Evolutionary conservation across 2,329 filamentous ascomycete species (phyloP).

Genomic region (Ascochyta koolunga): DNA sequence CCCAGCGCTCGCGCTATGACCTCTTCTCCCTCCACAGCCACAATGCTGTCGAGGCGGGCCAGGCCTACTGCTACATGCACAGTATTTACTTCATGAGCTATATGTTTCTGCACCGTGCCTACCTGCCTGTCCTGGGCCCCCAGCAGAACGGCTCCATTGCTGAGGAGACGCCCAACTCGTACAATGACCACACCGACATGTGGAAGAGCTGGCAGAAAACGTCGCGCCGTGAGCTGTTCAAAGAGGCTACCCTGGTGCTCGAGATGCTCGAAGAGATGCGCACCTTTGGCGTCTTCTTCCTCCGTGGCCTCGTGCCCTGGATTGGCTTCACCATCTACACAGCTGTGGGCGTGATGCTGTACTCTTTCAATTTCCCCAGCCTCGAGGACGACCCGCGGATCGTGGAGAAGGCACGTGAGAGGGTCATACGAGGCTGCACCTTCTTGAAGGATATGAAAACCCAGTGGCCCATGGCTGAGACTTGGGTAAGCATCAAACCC

Average conservation of each 20-base stretch:
- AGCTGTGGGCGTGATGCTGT: constrained; percentile 49
- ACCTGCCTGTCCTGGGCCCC: constrained; percentile 47
- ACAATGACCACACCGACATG: constrained; percentile 39
- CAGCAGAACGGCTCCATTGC: constrained; percentile 31
- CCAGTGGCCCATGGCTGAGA: constrained; percentile 51
- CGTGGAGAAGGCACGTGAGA: constrained; percentile 39
- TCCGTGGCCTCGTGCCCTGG: constrained; percentile 50
- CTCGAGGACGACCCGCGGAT: constrained; percentile 43
- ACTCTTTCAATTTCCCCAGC: constrained; percentile 48
- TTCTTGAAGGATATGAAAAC: constrained; percentile 51
- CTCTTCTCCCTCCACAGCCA: constrained; percentile 48
- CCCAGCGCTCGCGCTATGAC: constrained; percentile 46
- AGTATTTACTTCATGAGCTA: constrained; percentile 51
- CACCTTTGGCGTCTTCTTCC: constrained; percentile 49
- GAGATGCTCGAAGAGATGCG: constrained; percentile 52
- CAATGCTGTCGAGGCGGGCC: constrained; percentile 51
- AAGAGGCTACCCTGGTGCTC: constrained; percentile 45
- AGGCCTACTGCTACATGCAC: constrained; percentile 52
- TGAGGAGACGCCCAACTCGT: constrained; percentile 42
- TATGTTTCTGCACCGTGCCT: constrained; percentile 51
- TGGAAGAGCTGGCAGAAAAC: constrained; percentile 48
- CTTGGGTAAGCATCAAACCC: constrained; percentile 38
- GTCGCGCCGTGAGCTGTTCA: constrained; percentile 46
- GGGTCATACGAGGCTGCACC: constrained; percentile 45
- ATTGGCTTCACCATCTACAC: constrained; percentile 52